These are phyloP conservation scores for Lepidium sativum DNA, from an alignment of 345 rosid species.

Conservation along the genomic window DNA sequence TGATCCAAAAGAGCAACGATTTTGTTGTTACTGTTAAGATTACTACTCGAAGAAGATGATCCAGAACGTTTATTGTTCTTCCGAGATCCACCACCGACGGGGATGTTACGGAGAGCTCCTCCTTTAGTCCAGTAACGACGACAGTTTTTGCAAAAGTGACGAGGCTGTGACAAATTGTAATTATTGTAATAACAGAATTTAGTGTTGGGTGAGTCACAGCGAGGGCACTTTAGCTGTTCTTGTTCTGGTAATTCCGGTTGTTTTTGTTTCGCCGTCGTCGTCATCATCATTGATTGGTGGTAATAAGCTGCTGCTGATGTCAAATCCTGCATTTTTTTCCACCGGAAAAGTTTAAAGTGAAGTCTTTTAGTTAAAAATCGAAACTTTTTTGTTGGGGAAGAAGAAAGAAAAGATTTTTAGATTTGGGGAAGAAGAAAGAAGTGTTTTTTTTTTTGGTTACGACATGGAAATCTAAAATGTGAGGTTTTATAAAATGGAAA, in stretches of 20 bases:
- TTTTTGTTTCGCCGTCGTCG: neutral
- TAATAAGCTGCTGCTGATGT: constrained; percentile 26
- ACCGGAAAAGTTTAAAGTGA: too few species aligned
- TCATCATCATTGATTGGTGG: constrained; percentile 28
- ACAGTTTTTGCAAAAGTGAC: constrained; percentile 83
- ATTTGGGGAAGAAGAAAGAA: neutral
- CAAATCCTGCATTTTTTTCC: constrained; percentile 45
- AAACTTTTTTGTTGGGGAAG: too few species aligned
- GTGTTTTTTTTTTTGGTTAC: neutral
- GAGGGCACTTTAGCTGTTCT: constrained; percentile 71
- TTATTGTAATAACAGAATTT: constrained; percentile 97
- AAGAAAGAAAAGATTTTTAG: too few species aligned
- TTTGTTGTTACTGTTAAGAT: constrained; percentile 23
- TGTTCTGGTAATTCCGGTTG: constrained; percentile 63
- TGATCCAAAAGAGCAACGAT: constrained; percentile 20
- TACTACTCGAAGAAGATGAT: neutral
- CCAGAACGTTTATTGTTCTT: constrained; percentile 48
- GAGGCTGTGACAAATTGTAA: constrained; percentile 88
- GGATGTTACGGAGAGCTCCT: constrained; percentile 84
- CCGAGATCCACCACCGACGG: constrained; percentile 82
- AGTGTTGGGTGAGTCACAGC: constrained; percentile 70
- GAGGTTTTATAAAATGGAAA: constrained; percentile 1
- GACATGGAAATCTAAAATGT: neutral
- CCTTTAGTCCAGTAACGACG: constrained; percentile 96
- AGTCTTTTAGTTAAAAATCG: too few species aligned